Evolutionary conservation across 331 rosid species (phyloP), one percentile per base, ranked within the genome.

Genomic region (Prunus yedoensis): DNA sequence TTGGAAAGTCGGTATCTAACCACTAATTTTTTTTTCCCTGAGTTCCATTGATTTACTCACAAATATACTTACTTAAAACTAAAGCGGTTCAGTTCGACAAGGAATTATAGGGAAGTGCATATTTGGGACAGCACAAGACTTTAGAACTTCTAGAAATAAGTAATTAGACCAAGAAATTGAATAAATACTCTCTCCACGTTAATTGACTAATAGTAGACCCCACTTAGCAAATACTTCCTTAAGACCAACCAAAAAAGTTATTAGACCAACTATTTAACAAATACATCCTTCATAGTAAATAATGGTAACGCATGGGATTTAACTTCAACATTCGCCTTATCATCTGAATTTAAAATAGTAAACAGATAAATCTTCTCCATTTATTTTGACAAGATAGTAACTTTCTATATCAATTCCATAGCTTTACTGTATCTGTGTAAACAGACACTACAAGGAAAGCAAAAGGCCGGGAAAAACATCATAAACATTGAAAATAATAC

Each of bases 401-500:
- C 73, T 69, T 70, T 46, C 30, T 17, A 56, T 20, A 12, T 56
- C 23, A 54, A 67, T 14, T 43, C 27, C 68, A 70, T 27, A 72
- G 18, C 41, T 27, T 41, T 43, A 51, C 65, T 16, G 10, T 8
- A 28, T 41, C 52, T 4, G 5, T 62, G 45, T 57, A 25, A 50
- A 62, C 51, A 32, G 20, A 49, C 43, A 59, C 58, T 15, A 8
- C 23, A n/a, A 28, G 16, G 3, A n/a, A n/a, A 20, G 2, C 11
- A n/a, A 3, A 25, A 23, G 18, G 1, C 43, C 1, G 9, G 43
- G 43, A 15, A 28, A 18, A 35, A 21, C 49, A 59, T 1, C 59
- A 74, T 67, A 51, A 59, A 63, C 23, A 72, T 47, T 35, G 69
- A 25, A 77, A 51, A 52, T 8, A 68, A 70, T 89, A 93, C 98